Evolutionary conservation across 306 rosid genomes (phyloP), one percentile per base, ranked within the genome.

Genomic region (Castanospermum australe): DNA sequence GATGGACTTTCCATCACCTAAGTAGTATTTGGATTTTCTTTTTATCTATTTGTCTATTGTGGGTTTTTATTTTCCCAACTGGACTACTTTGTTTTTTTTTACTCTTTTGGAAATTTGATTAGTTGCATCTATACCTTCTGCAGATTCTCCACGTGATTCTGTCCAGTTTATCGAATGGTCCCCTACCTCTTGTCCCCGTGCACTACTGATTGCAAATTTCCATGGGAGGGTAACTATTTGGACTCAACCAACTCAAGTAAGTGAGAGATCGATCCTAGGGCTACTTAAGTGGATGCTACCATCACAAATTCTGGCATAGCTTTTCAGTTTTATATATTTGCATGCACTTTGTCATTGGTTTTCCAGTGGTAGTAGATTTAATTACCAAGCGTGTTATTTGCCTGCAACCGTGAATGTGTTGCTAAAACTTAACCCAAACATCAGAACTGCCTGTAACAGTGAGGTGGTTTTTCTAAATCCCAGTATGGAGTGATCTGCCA

Each of bases 111-210:
- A 79, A 71, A 72, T 51, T 70, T 75, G 82, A 67, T 77, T 51
- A 7, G 59, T 81, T 83, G 54, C 32, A 33, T 81, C 70, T 71
- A 61, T 76, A 45, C 42, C 76, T 86, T 73, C 83, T 82, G 81
- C 93, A 95, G 99, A 95, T 88, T 95, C 99, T 77, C 99, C 99
- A 15, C 98, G 99, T 47, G 99, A 95, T 88, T 95, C 99, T 79
- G 98, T 95, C 78, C 99, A 95, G 90, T 95, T 95, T 85, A 91
- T 95, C 50, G 99, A 93, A 80, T 95, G 99, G 99, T 95, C 99
- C 52, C 98, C 98, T 24, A 84, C 93, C 32, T 88, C 97, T 55
- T 92, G 96, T 83, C 89, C 97, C 17, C 96, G 96, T 62, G 96
- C 94, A 68, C 83, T 95, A 76, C 86, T 95, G 28, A 90, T 95